phyloP scores from a whole-genome alignment of 305 asterid genomes.

The Coffea humblotiana region DNA sequence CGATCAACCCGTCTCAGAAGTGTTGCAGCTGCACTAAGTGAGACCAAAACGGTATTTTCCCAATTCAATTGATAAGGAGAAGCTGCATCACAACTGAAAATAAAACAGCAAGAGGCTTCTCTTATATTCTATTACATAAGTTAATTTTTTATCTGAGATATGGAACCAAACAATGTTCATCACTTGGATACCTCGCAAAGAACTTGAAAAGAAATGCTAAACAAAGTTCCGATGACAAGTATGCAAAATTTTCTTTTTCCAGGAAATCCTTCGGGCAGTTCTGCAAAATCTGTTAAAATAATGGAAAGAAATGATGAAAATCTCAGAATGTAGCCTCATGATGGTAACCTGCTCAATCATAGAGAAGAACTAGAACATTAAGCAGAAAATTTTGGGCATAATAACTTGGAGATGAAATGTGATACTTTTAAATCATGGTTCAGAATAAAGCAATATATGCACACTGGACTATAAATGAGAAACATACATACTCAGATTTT shows the following conservation, averaged over 20 bases:
- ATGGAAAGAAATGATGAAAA: slow-evolving; percentile 33
- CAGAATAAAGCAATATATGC: slow-evolving; percentile 1
- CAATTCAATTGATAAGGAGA: slow-evolving; percentile 47
- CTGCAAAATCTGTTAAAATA: slow-evolving; percentile 70
- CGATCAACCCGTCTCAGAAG: slow-evolving; percentile 55
- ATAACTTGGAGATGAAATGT: not conserved
- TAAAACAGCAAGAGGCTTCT: slow-evolving; percentile 32
- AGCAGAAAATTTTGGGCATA: not conserved
- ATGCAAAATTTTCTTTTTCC: slow-evolving; percentile 54
- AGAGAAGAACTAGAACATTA: not conserved
- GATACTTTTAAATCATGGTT: not conserved
- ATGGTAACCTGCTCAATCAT: not conserved
- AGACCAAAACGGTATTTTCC: slow-evolving; percentile 45
- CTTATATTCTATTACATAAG: slow-evolving; percentile 20
- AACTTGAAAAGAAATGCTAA: slow-evolving; percentile 61
- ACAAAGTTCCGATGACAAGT: slow-evolving; percentile 76
- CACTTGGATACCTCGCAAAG: slow-evolving; percentile 51
- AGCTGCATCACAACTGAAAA: slow-evolving; percentile 44
- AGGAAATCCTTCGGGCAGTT: slow-evolving; percentile 82
- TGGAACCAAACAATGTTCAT: slow-evolving; percentile 3
- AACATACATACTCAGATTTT: not conserved
- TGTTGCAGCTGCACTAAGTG: slow-evolving; percentile 54
- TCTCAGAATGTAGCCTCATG: slow-evolving; percentile 13
- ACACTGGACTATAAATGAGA: not conserved
- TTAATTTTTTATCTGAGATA: slow-evolving; percentile 1